These are phyloP conservation scores for Cephalotrichum gorgonifer DNA, from an alignment of 2,329 filamentous ascomycete genomes.

Conservation along the genomic window DNA sequence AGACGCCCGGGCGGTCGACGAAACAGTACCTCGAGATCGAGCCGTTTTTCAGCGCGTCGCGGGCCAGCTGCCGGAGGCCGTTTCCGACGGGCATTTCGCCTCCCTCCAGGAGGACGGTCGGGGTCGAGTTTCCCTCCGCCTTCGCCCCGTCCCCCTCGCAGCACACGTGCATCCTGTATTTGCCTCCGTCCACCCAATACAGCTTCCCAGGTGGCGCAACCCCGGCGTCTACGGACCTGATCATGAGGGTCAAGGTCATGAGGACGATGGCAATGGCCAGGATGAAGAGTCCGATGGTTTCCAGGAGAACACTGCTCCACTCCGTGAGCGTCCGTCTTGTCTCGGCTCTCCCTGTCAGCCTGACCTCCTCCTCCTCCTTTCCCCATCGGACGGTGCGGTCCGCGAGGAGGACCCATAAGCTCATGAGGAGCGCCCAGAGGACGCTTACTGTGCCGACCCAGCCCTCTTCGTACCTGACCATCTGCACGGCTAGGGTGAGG, in stretches of 20 bases:
- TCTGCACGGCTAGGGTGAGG: conserved; percentile 64
- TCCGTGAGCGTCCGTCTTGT: conserved; percentile 71
- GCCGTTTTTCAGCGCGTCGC: conserved; percentile 65
- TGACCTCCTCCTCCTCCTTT: conserved; percentile 84
- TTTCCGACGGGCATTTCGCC: conserved; percentile 72
- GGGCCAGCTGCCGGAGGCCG: conserved; percentile 69
- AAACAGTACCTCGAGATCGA: conserved; percentile 88
- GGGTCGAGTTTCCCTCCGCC: conserved; percentile 39
- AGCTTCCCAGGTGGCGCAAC: conserved; percentile 63
- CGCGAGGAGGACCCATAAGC: conserved; percentile 66
- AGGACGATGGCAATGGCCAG: conserved; percentile 62
- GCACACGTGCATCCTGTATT: conserved; percentile 79
- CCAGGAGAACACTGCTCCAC: conserved; percentile 71
- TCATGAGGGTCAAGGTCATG: conserved; percentile 67
- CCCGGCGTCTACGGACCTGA: conserved; percentile 70
- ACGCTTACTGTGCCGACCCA: conserved; percentile 86
- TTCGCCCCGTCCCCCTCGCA: conserved; percentile 58
- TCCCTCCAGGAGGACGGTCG: conserved; percentile 79
- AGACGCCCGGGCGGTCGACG: conserved; percentile 83
- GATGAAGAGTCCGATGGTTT: conserved; percentile 60
- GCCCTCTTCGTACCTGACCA: conserved; percentile 72
- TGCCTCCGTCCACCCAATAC: conserved; percentile 71
- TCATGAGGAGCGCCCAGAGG: conserved; percentile 69
- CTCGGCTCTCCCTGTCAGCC: conserved; percentile 81
- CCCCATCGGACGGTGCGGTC: conserved; percentile 84